Evolutionary conservation across 768 basidiomycete species (phyloP).

Genomic region (Hebeloma cylindrosporum): DNA sequence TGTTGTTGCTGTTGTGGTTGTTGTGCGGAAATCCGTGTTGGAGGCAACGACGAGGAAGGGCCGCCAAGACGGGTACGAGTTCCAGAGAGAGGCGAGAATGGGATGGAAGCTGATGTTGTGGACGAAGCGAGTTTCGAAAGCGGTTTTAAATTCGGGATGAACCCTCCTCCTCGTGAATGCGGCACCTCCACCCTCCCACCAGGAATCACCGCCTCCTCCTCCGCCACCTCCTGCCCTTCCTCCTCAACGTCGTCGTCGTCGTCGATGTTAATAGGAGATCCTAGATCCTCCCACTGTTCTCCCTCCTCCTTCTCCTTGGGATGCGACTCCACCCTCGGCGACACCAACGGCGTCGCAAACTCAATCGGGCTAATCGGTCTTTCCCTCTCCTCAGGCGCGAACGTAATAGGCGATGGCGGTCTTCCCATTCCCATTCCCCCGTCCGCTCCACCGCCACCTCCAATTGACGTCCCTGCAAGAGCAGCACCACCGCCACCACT

Average conservation of each 20-base stretch:
- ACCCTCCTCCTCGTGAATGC: slow-evolving; percentile 16
- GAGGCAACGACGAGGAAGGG: not conserved
- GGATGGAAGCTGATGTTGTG: not conserved
- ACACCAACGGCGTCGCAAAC: slow-evolving; percentile 24
- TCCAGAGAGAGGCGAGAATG: not conserved
- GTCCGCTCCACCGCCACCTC: not conserved
- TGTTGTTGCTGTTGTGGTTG: too few relatives aligned
- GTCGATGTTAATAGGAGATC: slow-evolving; percentile 7
- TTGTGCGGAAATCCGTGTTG: too few relatives aligned
- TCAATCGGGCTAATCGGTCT: slow-evolving; percentile 45
- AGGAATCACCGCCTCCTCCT: too few relatives aligned
- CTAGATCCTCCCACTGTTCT: not conserved
- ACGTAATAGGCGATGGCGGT: slow-evolving; percentile 67
- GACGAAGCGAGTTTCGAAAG: slow-evolving; percentile 5
- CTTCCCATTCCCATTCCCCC: slow-evolving; percentile 32
- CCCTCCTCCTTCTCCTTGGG: not conserved
- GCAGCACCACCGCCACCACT: not conserved
- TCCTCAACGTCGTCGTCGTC: slow-evolving; percentile 9
- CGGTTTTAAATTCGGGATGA: slow-evolving; percentile 7
- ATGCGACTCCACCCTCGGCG: not conserved
- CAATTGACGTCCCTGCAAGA: not conserved
- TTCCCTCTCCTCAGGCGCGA: slow-evolving; percentile 48
- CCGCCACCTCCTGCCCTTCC: slow-evolving; percentile 35
- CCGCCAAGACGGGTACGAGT: not conserved
- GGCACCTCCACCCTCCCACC: slow-evolving; percentile 21